Percentiles rank a stretch among this genome's conserved stretches.
Evolutionary conservation across 768 basidiomycete genomes (phyloP).

Genomic region (Agaricus sinodeliciosus): DNA sequence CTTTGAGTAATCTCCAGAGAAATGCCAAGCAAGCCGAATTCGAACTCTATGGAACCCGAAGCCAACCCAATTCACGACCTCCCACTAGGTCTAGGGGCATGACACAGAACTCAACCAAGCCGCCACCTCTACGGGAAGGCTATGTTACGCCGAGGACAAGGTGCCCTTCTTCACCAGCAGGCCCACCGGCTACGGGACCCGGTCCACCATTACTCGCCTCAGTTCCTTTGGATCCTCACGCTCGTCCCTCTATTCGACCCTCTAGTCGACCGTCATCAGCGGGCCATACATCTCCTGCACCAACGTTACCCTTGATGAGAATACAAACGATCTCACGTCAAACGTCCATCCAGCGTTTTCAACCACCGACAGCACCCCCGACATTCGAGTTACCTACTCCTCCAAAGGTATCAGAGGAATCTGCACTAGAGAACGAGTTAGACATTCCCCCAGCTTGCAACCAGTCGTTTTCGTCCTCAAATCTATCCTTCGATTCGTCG

Average conservation of each 20-base stretch:
- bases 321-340: constrained; percentile 36
- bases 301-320: constrained; percentile 12
- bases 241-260: constrained; percentile 9
- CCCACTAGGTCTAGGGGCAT: constrained; percentile 41
- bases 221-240: constrained; percentile 8
- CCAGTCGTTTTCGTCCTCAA: constrained; percentile 29
- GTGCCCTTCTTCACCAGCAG: constrained; percentile 8
- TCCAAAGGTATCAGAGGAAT: constrained; percentile 20
- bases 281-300: neutral
- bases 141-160: neutral
- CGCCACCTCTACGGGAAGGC: constrained; percentile 27
- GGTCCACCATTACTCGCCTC: neutral
- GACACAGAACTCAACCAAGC: constrained; percentile 32
- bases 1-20: constrained; percentile 1
- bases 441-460: constrained; percentile 7
- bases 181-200: constrained; percentile 4
- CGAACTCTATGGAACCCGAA: constrained; percentile 22
- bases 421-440: constrained; percentile 13
- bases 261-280: constrained; percentile 11
- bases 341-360: constrained; percentile 33
- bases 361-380: constrained; percentile 45
- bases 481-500: constrained; percentile 39
- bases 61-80: constrained; percentile 32
- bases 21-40: constrained; percentile 2
- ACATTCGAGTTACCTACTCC: constrained; percentile 40